These are phyloP conservation scores for Schizopora paradoxa DNA, from an alignment of 1,284 basidiomycete species.

Conservation along the genomic window DNA sequence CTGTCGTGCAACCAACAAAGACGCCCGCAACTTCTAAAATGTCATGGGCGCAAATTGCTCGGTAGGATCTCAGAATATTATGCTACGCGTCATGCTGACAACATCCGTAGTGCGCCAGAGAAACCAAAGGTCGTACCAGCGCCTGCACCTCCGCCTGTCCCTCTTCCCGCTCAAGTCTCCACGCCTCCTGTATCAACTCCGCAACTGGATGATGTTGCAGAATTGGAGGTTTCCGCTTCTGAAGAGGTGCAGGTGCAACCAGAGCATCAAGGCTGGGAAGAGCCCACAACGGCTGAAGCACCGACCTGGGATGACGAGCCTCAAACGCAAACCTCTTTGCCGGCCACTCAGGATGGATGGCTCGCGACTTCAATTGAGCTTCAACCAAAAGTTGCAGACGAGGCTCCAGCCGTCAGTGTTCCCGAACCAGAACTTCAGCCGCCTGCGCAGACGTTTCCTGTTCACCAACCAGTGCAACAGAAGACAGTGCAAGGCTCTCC, in stretches of 20 bases:
- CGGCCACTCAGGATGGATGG: constrained; percentile 36
- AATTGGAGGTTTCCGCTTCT: constrained; percentile 21
- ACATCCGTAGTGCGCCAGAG: constrained; percentile 42
- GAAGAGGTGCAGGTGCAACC: constrained; percentile 16
- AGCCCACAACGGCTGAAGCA: constrained; percentile 65
- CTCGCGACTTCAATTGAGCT: constrained; percentile 24
- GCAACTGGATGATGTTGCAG: constrained; percentile 33
- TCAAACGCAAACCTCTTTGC: constrained; percentile 30
- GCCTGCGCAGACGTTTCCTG: constrained; percentile 27
- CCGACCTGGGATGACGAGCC: constrained; percentile 75
- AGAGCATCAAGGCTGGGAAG: constrained; percentile 53
- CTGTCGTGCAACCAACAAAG: constrained; percentile 35
- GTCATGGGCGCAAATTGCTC: constrained; percentile 77
- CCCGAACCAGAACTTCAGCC: constrained; percentile 31
- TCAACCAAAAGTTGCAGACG: constrained; percentile 18
- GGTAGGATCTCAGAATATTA: constrained; percentile 37
- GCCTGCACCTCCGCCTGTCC: constrained; percentile 25
- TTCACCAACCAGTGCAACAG: constrained; percentile 26
- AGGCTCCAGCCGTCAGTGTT: constrained; percentile 22
- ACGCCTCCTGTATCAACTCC: constrained; percentile 29
- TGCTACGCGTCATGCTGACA: constrained; percentile 4
- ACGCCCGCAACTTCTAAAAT: constrained; percentile 64
- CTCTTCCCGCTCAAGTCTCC: constrained; percentile 22
- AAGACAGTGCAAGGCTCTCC: constrained; percentile 29
- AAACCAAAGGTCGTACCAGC: constrained; percentile 37